phyloP scores from a whole-genome alignment of 495 filamentous ascomycete species.

The Clohesyomyces aquaticus region DNA sequence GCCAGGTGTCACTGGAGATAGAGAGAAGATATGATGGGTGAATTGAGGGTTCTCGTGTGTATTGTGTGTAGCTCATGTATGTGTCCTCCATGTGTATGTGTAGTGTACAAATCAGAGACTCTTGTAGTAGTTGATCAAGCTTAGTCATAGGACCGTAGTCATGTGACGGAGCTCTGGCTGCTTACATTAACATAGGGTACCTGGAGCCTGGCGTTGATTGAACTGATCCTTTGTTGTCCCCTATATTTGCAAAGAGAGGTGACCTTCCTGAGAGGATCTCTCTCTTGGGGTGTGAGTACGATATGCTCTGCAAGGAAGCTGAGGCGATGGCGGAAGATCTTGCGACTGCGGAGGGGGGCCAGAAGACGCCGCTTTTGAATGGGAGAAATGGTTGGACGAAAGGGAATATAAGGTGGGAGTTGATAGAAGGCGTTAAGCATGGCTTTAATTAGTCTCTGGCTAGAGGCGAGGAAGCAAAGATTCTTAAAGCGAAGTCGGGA shows the following conservation, averaged over 20 bases:
- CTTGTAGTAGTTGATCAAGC: too few species aligned
- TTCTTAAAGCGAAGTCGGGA: background rate
- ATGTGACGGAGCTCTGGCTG: too few species aligned
- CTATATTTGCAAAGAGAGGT: constrained; percentile 3
- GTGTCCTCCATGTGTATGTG: too few species aligned
- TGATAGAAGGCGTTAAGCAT: constrained; percentile 2
- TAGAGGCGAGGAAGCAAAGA: constrained; percentile 2
- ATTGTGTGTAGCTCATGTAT: too few species aligned
- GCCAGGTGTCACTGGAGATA: too few species aligned
- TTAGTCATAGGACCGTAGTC: too few species aligned
- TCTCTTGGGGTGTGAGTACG: constrained; percentile 6
- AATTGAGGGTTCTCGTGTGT: too few species aligned
- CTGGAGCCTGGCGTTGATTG: constrained; percentile 5
- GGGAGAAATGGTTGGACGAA: constrained; percentile 6
- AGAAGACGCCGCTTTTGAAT: constrained; percentile 6
- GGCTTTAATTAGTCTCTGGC: constrained; percentile 6
- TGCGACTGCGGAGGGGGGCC: background rate
- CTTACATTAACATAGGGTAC: constrained; percentile 3
- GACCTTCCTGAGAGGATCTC: constrained; percentile 8
- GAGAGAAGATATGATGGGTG: too few species aligned
- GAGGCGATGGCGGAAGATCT: constrained; percentile 3
- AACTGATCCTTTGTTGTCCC: background rate
- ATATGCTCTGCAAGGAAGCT: constrained; percentile 9
- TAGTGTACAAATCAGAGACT: too few species aligned
- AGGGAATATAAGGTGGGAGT: constrained; percentile 6